Evolutionary conservation across 78 protist genomes (phyloP), one percentile per base, ranked within the genome.

Genomic region (Polysphondylium violaceum): DNA sequence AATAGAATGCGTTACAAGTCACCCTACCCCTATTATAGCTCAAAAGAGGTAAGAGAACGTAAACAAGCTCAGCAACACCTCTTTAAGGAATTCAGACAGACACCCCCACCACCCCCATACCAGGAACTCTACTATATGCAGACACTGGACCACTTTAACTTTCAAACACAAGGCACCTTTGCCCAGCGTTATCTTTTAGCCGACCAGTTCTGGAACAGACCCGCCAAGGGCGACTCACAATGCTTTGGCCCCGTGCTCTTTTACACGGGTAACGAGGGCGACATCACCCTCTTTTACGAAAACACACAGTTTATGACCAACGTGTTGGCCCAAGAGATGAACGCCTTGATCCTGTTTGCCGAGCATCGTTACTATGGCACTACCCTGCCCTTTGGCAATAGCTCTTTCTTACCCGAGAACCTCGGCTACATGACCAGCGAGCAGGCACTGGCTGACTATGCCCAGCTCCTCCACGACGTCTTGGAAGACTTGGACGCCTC

Each of bases 211-310:
- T 93, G 74, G 83, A 73, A 74, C 3, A 71, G 72, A 58, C 75
- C 86, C 4, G 0, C 58, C 38, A 55, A 63, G 40, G 19, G 35
- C 14, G 58, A 36, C 4, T 35, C 25, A 21, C 33, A 36, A 14
- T 69, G 90, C 36, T 21, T 23, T 25, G 56, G 86, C 12, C 94
- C 95, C 27, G 59, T 97, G 3, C 77, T 94, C 25, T 95, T 95
- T 86, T 97, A 96, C 87, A 78, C 94, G 1, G 99, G 99, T 53
- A 97, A 97, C 60, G 99, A 97, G 72, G 96, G 95, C 14, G 92
- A 93, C 33, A 90, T 97, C 1, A 76, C 38, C 8, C 17, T 61
- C 69, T 97, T 90, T 88, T 65, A 69, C 47, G 79, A 93, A 43
- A 93, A 95, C 89, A 83, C 98, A 3, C 97, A 96, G 25, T 79